These are phyloP conservation scores for Cryphonectria naterciae DNA, from an alignment of 2,329 filamentous ascomycete genomes.

Conservation along the genomic window DNA sequence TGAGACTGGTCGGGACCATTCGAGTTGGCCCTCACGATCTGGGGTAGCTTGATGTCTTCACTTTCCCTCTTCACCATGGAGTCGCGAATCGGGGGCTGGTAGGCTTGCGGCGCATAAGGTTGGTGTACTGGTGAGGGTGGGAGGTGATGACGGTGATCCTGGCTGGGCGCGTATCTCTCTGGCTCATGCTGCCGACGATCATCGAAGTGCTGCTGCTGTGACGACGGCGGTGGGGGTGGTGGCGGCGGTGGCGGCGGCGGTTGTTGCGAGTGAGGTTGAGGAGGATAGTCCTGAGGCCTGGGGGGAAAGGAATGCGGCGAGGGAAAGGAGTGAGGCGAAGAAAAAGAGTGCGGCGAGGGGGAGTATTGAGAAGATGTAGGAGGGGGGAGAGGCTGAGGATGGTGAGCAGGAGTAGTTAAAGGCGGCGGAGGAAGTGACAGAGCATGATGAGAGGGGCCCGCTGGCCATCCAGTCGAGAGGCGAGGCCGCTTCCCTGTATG, in stretches of 20 bases:
- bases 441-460: constrained; percentile 51
- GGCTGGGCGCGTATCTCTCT: constrained; percentile 58
- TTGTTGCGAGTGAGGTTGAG: constrained; percentile 35
- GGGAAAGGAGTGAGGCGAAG: constrained; percentile 35
- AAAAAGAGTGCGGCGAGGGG: constrained; percentile 31
- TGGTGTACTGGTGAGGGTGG: constrained; percentile 40
- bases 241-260: background rate
- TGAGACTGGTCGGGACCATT: constrained; percentile 46
- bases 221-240: constrained; percentile 25
- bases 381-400: constrained; percentile 40
- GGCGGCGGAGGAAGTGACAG: constrained; percentile 50
- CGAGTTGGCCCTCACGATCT: constrained; percentile 56
- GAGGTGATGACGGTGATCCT: constrained; percentile 52
- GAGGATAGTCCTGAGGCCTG: constrained; percentile 43
- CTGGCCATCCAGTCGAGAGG: constrained; percentile 53
- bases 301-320: constrained; percentile 32
- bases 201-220: constrained; percentile 33
- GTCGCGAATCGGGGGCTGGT: constrained; percentile 48
- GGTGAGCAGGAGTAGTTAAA: constrained; percentile 37
- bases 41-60: constrained; percentile 50
- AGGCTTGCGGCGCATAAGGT: constrained; percentile 39
- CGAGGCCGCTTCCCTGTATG: constrained; percentile 64
- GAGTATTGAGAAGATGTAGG: constrained; percentile 43
- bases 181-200: constrained; percentile 46
- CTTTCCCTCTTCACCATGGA: constrained; percentile 61